Percentiles rank a stretch among this genome's conserved stretches.
Evolutionary conservation across 176 grass and related monocot species (phyloP).

Genomic region (Raddia distichophylla): DNA sequence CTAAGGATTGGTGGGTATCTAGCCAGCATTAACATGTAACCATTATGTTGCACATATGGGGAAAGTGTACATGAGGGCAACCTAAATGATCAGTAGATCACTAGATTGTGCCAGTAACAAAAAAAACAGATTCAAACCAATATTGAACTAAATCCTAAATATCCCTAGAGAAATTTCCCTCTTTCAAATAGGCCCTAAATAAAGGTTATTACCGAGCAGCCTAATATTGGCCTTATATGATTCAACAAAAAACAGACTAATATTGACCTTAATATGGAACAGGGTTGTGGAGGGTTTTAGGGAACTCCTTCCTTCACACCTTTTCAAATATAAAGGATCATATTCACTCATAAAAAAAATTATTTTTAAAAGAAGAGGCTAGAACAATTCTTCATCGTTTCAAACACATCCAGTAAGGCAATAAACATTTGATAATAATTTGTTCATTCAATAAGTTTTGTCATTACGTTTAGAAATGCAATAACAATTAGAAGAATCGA

Average conservation of each 20-base stretch:
- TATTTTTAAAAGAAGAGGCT: neutral
- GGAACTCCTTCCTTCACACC: neutral
- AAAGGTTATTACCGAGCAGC: neutral
- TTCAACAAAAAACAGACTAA: neutral
- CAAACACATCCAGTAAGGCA: neutral
- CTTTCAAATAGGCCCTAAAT: neutral
- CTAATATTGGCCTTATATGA: neutral
- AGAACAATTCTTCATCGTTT: constrained; percentile 1
- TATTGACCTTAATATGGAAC: neutral
- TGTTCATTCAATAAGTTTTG: neutral
- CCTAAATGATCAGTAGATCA: neutral
- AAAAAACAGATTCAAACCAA: neutral
- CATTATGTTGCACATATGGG: neutral
- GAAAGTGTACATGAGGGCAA: neutral
- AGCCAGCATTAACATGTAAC: neutral
- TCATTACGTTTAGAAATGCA: neutral
- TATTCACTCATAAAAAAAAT: neutral
- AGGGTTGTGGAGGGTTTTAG: neutral
- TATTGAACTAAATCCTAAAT: too few relatives aligned
- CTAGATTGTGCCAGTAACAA: neutral
- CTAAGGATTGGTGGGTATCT: neutral
- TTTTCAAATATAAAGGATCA: neutral
- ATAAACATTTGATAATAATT: constrained; percentile 5
- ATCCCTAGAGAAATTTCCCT: too few relatives aligned
- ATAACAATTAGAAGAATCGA: constrained; percentile 10